These are phyloP conservation scores for Pseudogymnoascus sp. DNA, from an alignment of 2,329 filamentous ascomycete species.

Conservation along the genomic window DNA sequence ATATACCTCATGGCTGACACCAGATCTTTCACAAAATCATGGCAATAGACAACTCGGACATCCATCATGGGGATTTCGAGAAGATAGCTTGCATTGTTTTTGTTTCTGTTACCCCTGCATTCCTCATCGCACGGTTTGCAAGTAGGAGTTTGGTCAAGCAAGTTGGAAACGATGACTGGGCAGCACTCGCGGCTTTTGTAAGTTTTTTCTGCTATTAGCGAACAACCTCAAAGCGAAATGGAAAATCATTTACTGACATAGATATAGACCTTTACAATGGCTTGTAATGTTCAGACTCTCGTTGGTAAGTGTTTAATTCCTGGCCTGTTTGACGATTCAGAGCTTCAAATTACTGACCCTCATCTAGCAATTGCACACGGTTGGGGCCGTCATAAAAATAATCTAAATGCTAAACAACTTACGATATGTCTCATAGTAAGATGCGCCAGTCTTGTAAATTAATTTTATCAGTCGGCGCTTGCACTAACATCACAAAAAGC, in stretches of 20 bases:
- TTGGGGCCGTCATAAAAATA: constrained; percentile 15
- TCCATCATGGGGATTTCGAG: constrained; percentile 16
- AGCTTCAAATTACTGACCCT: not conserved
- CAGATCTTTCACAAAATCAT: not conserved
- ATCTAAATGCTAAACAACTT: constrained; percentile 8
- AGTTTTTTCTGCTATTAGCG: not conserved
- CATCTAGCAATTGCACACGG: constrained; percentile 10
- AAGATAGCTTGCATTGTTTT: constrained; percentile 13
- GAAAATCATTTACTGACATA: not conserved
- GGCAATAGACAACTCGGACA: constrained; percentile 13
- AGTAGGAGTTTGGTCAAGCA: constrained; percentile 15
- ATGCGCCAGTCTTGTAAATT: not conserved
- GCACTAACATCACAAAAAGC: constrained; percentile 7
- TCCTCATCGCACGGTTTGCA: constrained; percentile 12
- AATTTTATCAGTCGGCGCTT: not conserved
- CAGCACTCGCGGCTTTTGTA: constrained; percentile 13
- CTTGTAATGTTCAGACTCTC: constrained; percentile 14
- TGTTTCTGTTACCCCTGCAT: constrained; percentile 9
- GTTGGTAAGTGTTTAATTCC: constrained; percentile 7
- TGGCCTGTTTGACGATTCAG: not conserved
- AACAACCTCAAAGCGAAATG: not conserved
- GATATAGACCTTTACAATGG: constrained; percentile 12
- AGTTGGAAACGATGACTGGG: constrained; percentile 16
- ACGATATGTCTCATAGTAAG: constrained; percentile 13
- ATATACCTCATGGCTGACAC: not conserved